Percentiles rank a stretch among this genome's conserved stretches.
Conservation (phyloP, 176 grass and related monocot genomes). For the Musa schizocarpa region DNA sequence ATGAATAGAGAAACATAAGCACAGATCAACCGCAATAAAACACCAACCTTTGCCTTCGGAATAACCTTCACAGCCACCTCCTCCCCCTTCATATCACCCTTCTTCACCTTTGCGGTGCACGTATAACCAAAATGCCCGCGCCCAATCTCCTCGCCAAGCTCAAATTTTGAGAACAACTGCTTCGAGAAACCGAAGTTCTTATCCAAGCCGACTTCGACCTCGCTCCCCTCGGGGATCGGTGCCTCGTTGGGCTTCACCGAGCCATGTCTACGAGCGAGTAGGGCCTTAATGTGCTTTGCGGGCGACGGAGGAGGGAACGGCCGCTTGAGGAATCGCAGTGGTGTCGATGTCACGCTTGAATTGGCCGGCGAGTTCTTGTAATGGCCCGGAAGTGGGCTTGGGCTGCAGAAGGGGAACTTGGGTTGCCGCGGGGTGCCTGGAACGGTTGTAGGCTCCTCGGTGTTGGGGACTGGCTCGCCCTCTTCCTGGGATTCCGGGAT, state of each 20-base stretch:
- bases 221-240: constrained; percentile 83
- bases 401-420: constrained; percentile 91
- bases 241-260: constrained; percentile 94
- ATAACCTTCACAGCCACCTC: constrained; percentile 98
- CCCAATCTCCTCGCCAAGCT: constrained; percentile 89
- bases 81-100: constrained; percentile 85
- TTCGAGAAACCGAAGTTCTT: constrained; percentile 93
- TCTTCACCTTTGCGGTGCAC: constrained; percentile 81
- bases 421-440: constrained; percentile 64
- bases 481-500: constrained; percentile 37
- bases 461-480: constrained; percentile 23
- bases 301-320: constrained; percentile 94
- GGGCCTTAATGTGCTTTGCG: constrained; percentile 94
- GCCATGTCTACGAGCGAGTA: constrained; percentile 78
- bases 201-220: constrained; percentile 72
- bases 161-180: constrained; percentile 90
- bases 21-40: not conserved
- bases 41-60: constrained; percentile 80
- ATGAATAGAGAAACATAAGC: too few species aligned
- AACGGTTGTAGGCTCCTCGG: constrained; percentile 34
- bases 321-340: constrained; percentile 67
- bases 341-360: constrained; percentile 71
- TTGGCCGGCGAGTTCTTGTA: constrained; percentile 89
- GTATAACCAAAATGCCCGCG: constrained; percentile 96
- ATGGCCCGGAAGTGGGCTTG: constrained; percentile 77